Conservation (phyloP, 2,329 filamentous ascomycete species). For the Exophiala bonariae region DNA sequence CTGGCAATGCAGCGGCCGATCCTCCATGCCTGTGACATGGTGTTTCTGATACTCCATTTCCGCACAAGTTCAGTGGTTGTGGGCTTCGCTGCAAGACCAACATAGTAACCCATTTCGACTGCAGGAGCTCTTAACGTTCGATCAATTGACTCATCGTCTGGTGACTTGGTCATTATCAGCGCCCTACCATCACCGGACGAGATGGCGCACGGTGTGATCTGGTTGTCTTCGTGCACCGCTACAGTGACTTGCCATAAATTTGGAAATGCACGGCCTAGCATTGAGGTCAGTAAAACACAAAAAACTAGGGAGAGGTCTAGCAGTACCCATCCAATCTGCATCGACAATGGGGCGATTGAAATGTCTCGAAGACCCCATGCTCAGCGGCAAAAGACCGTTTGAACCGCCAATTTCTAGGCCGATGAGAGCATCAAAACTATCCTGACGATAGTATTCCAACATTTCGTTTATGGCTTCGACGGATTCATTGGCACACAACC, state of each 20-base stretch:
- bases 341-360: conserved; percentile 45
- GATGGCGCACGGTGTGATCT: conserved; percentile 16
- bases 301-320: background rate
- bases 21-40: conserved; percentile 45
- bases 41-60: conserved; percentile 40
- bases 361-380: conserved; percentile 28
- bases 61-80: conserved; percentile 38
- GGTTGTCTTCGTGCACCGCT: conserved; percentile 20
- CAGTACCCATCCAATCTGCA: conserved; percentile 48
- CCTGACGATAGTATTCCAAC: conserved; percentile 47
- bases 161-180: conserved; percentile 44
- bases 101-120: conserved; percentile 33
- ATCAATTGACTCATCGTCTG: conserved; percentile 41
- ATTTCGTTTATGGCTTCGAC: conserved; percentile 50
- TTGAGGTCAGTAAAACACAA: conserved; percentile 5
- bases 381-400: conserved; percentile 49
- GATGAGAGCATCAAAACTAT: conserved; percentile 39
- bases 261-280: conserved; percentile 30
- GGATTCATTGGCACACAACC: conserved; percentile 58
- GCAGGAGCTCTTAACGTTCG: background rate
- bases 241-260: conserved; percentile 41
- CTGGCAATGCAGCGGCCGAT: conserved; percentile 61
- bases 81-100: conserved; percentile 42
- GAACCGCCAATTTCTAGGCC: conserved; percentile 35
- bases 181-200: conserved; percentile 41